Evolutionary conservation across 345 rosid species (phyloP).

Genomic region (Microcos paniculata): DNA sequence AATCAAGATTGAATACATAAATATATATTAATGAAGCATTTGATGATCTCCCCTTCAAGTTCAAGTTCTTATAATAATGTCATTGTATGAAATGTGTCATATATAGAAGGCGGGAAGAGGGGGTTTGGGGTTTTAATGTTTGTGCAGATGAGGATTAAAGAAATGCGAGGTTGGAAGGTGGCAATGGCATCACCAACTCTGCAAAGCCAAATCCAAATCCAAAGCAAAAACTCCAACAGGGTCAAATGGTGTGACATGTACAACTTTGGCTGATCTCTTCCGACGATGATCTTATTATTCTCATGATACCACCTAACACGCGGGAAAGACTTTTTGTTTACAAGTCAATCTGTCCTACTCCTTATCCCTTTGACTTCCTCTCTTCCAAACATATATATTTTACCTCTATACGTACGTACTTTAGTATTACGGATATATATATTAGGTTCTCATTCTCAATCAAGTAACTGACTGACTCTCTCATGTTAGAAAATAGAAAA

Average conservation of each 20-base stretch:
- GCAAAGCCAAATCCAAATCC: not conserved
- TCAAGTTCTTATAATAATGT: no score
- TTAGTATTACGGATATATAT: not conserved
- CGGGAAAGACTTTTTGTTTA: conserved; percentile 11
- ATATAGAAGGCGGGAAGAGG: no score
- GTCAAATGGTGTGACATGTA: conserved; percentile 42
- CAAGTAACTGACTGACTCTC: not conserved
- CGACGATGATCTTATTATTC: no score
- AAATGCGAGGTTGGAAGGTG: conserved; percentile 26
- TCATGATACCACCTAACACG: conserved; percentile 23
- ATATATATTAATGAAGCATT: not conserved
- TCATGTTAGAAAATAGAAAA: no score
- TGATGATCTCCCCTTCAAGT: no score
- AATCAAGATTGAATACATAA: not conserved
- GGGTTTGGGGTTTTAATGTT: not conserved
- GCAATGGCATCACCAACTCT: conserved; percentile 26
- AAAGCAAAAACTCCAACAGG: conserved; percentile 1
- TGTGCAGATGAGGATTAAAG: conserved; percentile 18
- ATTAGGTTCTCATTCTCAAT: not conserved
- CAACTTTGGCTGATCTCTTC: no score
- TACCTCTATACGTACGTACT: not conserved
- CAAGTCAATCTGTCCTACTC: conserved; percentile 24
- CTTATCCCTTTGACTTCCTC: not conserved
- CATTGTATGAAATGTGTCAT: not conserved
- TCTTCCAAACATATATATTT: no score